Evolutionary conservation across 768 basidiomycete genomes (phyloP), one percentile per base, ranked within the genome.

Genomic region (Boletus subcaerulescens): DNA sequence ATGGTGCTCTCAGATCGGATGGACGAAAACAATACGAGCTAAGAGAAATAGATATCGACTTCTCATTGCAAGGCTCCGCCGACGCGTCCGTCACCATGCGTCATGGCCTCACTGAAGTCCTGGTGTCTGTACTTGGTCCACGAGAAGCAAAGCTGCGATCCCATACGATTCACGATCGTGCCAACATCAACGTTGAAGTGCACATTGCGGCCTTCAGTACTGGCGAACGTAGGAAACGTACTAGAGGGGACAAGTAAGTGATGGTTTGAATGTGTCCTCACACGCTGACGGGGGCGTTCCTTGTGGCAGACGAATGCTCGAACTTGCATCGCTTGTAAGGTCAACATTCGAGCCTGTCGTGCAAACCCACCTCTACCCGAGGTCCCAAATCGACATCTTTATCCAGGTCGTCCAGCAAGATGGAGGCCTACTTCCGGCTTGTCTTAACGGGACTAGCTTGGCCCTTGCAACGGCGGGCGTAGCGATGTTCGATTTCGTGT

Each of bases 291-390:
- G 26, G 26, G 26, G 8, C 26, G 20, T 48, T 45, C 17, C 44
- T 55, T 48, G 40, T 45, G 42, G 33, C 60, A 96, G 95, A 72
- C 92, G 93, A 15, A 79, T 91, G 58, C 76, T 90, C 57, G 97
- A 99, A 73, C 78, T 97, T 59, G 90, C 88, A 12, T 79, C 91
- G 3, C 84, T 87, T 22, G 86, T 98, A 58, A 91, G 92, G 74
- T 86, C 91, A 31, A 98, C 97, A 0, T 98, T 99, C 67, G 96
- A 98, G 67, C 93, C 95, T 40, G 93, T 96, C 52, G 83, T 99
- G 22, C 90, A 93, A 68, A 89, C 90, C 8, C 81, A 80, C 56
- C 81, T 99, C 45, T 98, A 97, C 73, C 96, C 96, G 20, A 86
- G 97, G 46, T 91, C 91, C 33, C 87, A 94, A 69, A 97, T 99